Percentiles rank a stretch among this genome's conserved stretches.
Conservation (phyloP, 768 basidiomycete genomes). For the Tulasnella sp. region DNA sequence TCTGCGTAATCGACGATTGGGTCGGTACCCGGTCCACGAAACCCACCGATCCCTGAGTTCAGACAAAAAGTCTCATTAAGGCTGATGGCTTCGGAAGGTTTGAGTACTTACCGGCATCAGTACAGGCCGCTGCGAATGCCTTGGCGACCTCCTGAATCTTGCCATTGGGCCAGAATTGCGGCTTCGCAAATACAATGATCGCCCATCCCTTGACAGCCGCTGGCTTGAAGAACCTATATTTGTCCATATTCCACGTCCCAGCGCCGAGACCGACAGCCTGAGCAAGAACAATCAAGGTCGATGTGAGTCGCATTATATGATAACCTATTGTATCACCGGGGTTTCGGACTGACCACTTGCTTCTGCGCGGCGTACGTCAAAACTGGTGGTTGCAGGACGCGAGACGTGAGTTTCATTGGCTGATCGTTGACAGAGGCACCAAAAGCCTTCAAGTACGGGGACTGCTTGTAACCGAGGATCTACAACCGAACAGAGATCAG, state of each 20-base stretch:
- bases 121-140: neutral
- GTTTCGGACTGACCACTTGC: neutral
- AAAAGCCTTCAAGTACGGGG: slow-evolving; percentile 6
- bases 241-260: slow-evolving; percentile 71
- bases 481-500: neutral
- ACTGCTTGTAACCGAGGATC: slow-evolving; percentile 2
- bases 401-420: slow-evolving; percentile 48
- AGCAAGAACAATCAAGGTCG: neutral
- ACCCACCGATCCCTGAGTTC: neutral
- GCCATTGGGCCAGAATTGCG: slow-evolving; percentile 35
- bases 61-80: too few species aligned
- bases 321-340: slow-evolving; percentile 24
- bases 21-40: neutral
- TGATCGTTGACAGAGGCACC: slow-evolving; percentile 1
- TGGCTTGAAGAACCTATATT: slow-evolving; percentile 42
- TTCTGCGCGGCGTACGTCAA: slow-evolving; percentile 42
- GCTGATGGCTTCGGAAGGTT: too few species aligned
- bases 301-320: neutral
- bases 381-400: slow-evolving; percentile 52
- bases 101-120: neutral
- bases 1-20: slow-evolving; percentile 2
- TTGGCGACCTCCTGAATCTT: slow-evolving; percentile 2
- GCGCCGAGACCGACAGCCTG: slow-evolving; percentile 28
- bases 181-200: slow-evolving; percentile 50
- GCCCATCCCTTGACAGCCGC: slow-evolving; percentile 45